These are phyloP conservation scores for Candida anglica DNA, from an alignment of 805 yeast genomes.

Conservation along the genomic window DNA sequence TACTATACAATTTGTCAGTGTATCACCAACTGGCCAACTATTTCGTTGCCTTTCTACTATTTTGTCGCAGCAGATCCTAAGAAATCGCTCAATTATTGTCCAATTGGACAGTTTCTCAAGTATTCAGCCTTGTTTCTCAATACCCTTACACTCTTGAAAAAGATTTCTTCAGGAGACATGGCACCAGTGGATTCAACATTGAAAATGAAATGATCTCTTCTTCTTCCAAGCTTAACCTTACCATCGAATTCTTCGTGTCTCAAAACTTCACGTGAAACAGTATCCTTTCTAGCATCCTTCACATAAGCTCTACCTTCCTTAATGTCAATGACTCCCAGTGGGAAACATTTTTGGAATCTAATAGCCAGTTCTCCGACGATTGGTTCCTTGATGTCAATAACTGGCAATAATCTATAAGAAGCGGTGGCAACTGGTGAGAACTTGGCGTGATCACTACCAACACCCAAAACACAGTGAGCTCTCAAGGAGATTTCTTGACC, in stretches of 20 bases:
- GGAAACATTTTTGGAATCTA: slow-evolving; percentile 85
- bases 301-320: slow-evolving; percentile 70
- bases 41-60: too few relatives aligned
- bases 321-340: slow-evolving; percentile 86
- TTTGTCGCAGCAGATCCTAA: too few relatives aligned
- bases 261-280: slow-evolving; percentile 94
- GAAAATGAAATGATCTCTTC: slow-evolving; percentile 89
- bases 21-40: too few relatives aligned
- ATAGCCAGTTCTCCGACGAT: slow-evolving; percentile 73
- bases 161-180: slow-evolving; percentile 94
- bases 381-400: slow-evolving; percentile 69
- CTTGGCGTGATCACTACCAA: slow-evolving; percentile 95
- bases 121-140: slow-evolving; percentile 82
- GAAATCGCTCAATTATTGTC: too few relatives aligned
- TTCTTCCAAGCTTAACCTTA: slow-evolving; percentile 86
- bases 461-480: slow-evolving; percentile 87
- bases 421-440: slow-evolving; percentile 98
- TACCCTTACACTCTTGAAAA: slow-evolving; percentile 83
- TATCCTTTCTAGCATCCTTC: slow-evolving; percentile 87
- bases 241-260: slow-evolving; percentile 90
- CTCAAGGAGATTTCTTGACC: slow-evolving; percentile 92
- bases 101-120: slow-evolving; percentile 73
- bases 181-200: slow-evolving; percentile 95
- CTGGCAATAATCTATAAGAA: slow-evolving; percentile 88
- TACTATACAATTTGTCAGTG: too few relatives aligned